These are phyloP conservation scores for Linnemannia zychae DNA, from an alignment of 192 early-diverging fungal genomes.

Conservation along the genomic window DNA sequence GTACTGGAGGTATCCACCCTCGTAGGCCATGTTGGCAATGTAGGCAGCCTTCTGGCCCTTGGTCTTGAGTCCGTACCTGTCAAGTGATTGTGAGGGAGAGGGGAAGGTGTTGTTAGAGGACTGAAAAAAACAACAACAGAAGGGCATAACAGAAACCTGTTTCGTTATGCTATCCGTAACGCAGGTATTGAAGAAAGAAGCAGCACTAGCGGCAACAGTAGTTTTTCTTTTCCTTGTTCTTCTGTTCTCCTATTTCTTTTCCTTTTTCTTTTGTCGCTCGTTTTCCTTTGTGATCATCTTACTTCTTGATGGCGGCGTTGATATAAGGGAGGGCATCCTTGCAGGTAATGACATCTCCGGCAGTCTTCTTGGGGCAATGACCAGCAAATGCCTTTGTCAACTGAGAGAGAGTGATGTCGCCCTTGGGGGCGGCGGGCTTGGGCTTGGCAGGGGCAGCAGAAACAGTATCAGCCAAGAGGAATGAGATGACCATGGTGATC, in stretches of 20 bases:
- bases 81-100: background rate
- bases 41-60: conserved; percentile 51
- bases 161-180: background rate
- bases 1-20: conserved; percentile 45
- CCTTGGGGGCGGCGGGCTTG: conserved; percentile 24
- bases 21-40: conserved; percentile 52
- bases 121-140: background rate
- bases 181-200: background rate
- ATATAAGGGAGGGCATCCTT: conserved; percentile 55
- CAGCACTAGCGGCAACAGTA: background rate
- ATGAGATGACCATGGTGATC: conserved; percentile 27
- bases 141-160: background rate
- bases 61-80: conserved; percentile 38
- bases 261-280: too few species aligned
- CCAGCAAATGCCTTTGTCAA: conserved; percentile 52
- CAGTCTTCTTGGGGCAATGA: conserved; percentile 37
- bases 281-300: background rate
- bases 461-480: conserved; percentile 10
- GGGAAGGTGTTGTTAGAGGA: background rate
- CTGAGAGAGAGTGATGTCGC: conserved; percentile 19
- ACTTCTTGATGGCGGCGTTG: conserved; percentile 55
- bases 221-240: background rate
- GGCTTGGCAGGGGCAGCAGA: conserved; percentile 33
- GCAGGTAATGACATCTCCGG: conserved; percentile 45
- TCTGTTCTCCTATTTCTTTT: background rate